These are phyloP conservation scores for Emergomyces orientalis DNA, from an alignment of 2,329 filamentous ascomycete genomes.

Conservation along the genomic window DNA sequence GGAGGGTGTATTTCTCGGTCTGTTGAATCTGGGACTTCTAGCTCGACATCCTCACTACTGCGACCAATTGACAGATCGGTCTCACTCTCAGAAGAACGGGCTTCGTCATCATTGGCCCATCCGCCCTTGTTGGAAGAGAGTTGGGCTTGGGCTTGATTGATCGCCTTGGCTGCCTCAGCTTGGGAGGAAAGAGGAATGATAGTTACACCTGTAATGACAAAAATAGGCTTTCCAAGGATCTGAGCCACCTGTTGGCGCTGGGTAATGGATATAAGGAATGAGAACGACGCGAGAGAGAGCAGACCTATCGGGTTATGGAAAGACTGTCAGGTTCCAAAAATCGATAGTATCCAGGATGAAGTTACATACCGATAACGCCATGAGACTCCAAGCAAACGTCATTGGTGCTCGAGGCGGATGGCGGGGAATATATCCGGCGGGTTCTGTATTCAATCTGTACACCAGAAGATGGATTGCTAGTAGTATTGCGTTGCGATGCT, in stretches of 20 bases:
- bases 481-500: conserved; percentile 37
- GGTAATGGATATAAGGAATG: conserved; percentile 80
- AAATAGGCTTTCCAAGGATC: conserved; percentile 71
- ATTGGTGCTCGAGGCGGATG: conserved; percentile 22
- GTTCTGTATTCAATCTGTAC: conserved; percentile 63
- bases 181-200: conserved; percentile 79
- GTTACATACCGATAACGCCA: conserved; percentile 48
- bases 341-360: not conserved
- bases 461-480: conserved; percentile 43
- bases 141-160: conserved; percentile 35
- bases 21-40: conserved; percentile 23
- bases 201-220: conserved; percentile 78
- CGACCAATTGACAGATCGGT: conserved; percentile 9
- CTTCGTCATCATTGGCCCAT: conserved; percentile 35
- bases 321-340: not conserved
- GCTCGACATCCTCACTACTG: conserved; percentile 10
- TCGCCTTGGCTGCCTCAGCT: conserved; percentile 61
- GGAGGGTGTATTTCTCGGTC: conserved; percentile 19
- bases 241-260: conserved; percentile 81
- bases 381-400: conserved; percentile 40
- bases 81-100: conserved; percentile 18
- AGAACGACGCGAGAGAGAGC: conserved; percentile 68
- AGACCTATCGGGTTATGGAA: conserved; percentile 50
- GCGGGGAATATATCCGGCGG: conserved; percentile 40
- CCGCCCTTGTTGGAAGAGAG: conserved; percentile 13